A percentile compares a stretch with the other conserved stretches of the same genome.
These are phyloP conservation scores for Solanum verrucosum DNA, from an alignment of 257 asterid genomes.

Conservation along the genomic window DNA sequence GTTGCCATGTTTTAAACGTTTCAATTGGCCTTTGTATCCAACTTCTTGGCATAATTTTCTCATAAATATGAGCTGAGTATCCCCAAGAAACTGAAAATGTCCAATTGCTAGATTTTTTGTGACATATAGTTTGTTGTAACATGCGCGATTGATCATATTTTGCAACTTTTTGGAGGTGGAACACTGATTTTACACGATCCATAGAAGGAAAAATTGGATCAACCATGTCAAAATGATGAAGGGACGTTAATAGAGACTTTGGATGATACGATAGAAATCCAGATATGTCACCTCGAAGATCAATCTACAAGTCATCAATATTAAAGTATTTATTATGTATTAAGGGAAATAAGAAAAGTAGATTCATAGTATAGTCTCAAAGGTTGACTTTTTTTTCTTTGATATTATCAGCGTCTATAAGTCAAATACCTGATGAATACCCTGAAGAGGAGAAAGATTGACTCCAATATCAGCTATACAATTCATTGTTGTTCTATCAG, in stretches of 20 bases:
- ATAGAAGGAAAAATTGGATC: constrained; percentile 38
- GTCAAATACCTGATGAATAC: constrained; percentile 23
- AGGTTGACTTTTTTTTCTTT: background rate
- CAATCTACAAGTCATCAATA: constrained; percentile 23
- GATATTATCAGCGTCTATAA: background rate
- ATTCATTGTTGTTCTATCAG: constrained; percentile 13
- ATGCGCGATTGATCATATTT: constrained; percentile 36
- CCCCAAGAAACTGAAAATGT: constrained; percentile 65
- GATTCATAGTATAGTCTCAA: background rate
- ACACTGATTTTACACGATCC: constrained; percentile 27
- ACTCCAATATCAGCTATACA: constrained; percentile 26
- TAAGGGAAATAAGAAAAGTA: background rate
- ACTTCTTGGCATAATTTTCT: constrained; percentile 37
- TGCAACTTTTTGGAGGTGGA: constrained; percentile 45
- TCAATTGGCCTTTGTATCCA: constrained; percentile 35
- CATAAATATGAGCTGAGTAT: constrained; percentile 43
- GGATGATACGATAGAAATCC: constrained; percentile 65
- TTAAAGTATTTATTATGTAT: background rate
- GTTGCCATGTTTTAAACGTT: constrained; percentile 36
- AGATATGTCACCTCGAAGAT: constrained; percentile 49
- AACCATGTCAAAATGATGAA: constrained; percentile 56
- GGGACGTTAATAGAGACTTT: constrained; percentile 29
- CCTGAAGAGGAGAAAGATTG: constrained; percentile 16
- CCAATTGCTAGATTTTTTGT: constrained; percentile 34
- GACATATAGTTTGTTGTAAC: constrained; percentile 50